These are phyloP conservation scores for Fusarium pseudoanthophilum DNA, from an alignment of 2,329 filamentous ascomycete genomes.

Conservation along the genomic window DNA sequence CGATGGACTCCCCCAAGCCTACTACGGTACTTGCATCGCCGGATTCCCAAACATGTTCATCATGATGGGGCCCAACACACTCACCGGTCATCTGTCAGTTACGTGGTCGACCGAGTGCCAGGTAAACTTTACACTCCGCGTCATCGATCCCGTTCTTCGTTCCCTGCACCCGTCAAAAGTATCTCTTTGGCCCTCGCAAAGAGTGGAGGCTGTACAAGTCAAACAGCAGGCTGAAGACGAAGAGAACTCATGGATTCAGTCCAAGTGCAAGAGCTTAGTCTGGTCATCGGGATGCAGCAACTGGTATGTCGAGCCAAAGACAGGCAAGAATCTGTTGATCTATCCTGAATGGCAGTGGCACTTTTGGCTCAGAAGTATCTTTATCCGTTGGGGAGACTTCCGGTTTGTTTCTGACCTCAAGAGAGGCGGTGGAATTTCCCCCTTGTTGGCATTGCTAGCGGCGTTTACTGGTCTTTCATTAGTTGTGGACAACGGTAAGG, in stretches of 20 bases:
- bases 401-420: neutral
- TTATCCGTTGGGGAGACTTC: neutral
- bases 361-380: neutral
- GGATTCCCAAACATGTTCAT: neutral
- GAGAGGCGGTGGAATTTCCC: neutral
- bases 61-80: neutral
- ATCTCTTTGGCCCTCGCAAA: neutral
- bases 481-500: neutral
- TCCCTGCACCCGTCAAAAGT: neutral
- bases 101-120: neutral
- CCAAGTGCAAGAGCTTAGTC: neutral
- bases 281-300: neutral
- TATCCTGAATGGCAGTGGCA: neutral
- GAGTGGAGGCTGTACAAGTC: neutral
- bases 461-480: neutral
- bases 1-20: neutral
- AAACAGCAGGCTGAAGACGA: neutral
- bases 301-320: neutral
- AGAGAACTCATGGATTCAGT: neutral
- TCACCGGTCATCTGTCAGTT: neutral
- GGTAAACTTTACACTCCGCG: neutral
- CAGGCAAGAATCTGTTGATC: neutral
- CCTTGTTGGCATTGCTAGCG: neutral
- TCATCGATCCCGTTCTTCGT: neutral
- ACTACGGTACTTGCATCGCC: neutral